These are phyloP conservation scores for Kwoniella mangroviensis DNA, from an alignment of 768 basidiomycete genomes.

Conservation along the genomic window DNA sequence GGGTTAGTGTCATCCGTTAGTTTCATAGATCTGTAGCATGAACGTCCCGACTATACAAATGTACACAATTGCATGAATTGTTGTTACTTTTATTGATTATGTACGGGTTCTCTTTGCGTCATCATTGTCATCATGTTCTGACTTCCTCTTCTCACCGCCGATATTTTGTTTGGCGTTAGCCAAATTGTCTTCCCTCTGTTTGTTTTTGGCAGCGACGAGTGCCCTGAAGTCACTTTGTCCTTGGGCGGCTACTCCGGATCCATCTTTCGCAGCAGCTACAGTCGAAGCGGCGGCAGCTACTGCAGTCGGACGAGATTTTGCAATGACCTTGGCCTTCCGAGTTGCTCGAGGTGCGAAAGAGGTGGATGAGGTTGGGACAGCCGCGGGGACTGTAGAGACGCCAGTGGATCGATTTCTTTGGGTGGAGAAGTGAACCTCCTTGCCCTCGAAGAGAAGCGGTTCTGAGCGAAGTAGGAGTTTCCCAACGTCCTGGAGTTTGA, in stretches of 20 bases:
- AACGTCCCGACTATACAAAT: no score
- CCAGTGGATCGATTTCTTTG: constrained; percentile 15
- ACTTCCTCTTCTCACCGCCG: constrained; percentile 27
- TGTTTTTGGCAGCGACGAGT: constrained; percentile 64
- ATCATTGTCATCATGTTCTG: constrained; percentile 27
- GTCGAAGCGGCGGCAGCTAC: constrained; percentile 53
- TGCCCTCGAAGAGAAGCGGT: constrained; percentile 72
- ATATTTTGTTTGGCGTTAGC: constrained; percentile 1
- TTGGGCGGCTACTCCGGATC: constrained; percentile 7
- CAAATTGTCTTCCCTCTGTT: constrained; percentile 42
- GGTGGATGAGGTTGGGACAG: constrained; percentile 7
- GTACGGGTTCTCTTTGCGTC: constrained; percentile 19
- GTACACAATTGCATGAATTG: constrained; percentile 15
- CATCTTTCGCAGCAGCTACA: neutral
- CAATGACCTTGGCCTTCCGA: constrained; percentile 35
- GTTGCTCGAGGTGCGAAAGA: constrained; percentile 42
- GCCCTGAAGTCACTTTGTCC: constrained; percentile 84
- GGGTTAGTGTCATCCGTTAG: constrained; percentile 2
- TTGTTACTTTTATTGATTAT: constrained; percentile 1
- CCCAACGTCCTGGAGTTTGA: constrained; percentile 72
- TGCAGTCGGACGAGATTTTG: constrained; percentile 63
- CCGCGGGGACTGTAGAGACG: neutral
- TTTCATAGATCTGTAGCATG: no score
- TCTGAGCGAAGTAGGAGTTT: constrained; percentile 73
- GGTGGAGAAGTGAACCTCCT: constrained; percentile 63